These are phyloP conservation scores for Periconia digitata DNA, from an alignment of 2,329 filamentous ascomycete species.

Conservation along the genomic window DNA sequence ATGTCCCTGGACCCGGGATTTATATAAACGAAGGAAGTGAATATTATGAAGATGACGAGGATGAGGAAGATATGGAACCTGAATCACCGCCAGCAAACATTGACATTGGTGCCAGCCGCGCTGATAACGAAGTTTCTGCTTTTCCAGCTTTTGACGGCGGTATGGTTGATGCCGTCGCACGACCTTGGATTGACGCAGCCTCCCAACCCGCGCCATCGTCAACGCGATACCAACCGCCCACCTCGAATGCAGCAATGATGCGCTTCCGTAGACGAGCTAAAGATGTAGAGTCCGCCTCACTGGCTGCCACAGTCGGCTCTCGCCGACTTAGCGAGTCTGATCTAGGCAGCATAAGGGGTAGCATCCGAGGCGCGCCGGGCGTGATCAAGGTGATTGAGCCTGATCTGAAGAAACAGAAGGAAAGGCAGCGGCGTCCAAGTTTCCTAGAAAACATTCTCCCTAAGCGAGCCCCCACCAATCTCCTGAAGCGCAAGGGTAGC, in stretches of 20 bases:
- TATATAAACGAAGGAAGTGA: constrained; percentile 44
- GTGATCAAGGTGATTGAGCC: constrained; percentile 63
- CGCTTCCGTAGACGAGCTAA: constrained; percentile 52
- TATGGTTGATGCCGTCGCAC: constrained; percentile 27
- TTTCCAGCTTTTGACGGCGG: constrained; percentile 27
- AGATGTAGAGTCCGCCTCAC: constrained; percentile 57
- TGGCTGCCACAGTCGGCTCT: constrained; percentile 71
- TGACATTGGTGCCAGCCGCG: constrained; percentile 26
- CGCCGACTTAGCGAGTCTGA: constrained; percentile 66
- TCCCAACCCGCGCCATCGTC: constrained; percentile 33
- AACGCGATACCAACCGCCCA: constrained; percentile 51
- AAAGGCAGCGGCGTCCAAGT: constrained; percentile 53
- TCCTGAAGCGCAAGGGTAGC: constrained; percentile 52
- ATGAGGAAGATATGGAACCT: constrained; percentile 30
- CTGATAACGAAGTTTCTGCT: constrained; percentile 29
- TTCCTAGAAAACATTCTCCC: constrained; percentile 52
- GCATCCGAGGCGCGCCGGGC: constrained; percentile 58
- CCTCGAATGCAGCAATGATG: constrained; percentile 58
- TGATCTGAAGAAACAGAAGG: constrained; percentile 42
- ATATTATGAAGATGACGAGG: constrained; percentile 38
- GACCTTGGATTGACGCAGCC: constrained; percentile 54
- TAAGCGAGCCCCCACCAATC: constrained; percentile 46
- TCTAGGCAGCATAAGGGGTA: constrained; percentile 58
- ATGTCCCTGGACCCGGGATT: constrained; percentile 55
- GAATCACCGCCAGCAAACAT: constrained; percentile 41